Evolutionary conservation across 352 stramenopile genomes (phyloP).

Genomic region (Globisporangium mamillatum): DNA sequence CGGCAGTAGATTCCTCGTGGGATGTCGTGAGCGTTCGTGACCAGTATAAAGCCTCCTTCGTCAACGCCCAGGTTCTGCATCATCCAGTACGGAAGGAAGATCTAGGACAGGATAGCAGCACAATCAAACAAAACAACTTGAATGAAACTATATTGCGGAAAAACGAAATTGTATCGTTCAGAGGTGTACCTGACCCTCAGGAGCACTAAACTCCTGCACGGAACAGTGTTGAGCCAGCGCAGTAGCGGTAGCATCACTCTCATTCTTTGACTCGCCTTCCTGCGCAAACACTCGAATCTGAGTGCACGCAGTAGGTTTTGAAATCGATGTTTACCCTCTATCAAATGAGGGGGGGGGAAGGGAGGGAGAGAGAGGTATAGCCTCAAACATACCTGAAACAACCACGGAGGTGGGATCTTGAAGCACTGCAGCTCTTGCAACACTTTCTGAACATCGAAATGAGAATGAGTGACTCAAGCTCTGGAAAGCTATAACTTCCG

Average conservation of each 20-base stretch:
- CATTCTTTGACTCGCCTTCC: background rate
- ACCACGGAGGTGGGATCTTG: conserved; percentile 47
- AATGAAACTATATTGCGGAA: background rate
- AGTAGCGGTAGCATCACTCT: no score
- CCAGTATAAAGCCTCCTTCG: conserved; percentile 36
- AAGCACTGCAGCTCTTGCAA: conserved; percentile 53
- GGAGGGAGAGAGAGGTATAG: no score
- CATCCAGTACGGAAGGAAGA: conserved; percentile 67
- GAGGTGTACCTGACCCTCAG: conserved; percentile 32
- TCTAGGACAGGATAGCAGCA: background rate
- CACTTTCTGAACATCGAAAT: conserved; percentile 29
- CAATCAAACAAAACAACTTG: background rate
- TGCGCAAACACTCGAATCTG: conserved; percentile 25
- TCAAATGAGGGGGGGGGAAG: no score
- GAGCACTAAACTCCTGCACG: conserved; percentile 63
- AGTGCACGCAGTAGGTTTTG: background rate
- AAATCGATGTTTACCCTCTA: no score
- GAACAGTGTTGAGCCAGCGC: conserved; percentile 40
- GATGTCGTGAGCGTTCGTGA: conserved; percentile 24
- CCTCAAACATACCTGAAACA: conserved; percentile 38
- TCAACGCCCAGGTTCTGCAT: conserved; percentile 53
- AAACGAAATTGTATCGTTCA: background rate
- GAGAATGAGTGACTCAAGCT: background rate
- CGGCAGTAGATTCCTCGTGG: conserved; percentile 53
- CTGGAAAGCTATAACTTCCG: background rate